Conservation (phyloP, 495 filamentous ascomycete species). For the Aspergillus taichungensis region DNA sequence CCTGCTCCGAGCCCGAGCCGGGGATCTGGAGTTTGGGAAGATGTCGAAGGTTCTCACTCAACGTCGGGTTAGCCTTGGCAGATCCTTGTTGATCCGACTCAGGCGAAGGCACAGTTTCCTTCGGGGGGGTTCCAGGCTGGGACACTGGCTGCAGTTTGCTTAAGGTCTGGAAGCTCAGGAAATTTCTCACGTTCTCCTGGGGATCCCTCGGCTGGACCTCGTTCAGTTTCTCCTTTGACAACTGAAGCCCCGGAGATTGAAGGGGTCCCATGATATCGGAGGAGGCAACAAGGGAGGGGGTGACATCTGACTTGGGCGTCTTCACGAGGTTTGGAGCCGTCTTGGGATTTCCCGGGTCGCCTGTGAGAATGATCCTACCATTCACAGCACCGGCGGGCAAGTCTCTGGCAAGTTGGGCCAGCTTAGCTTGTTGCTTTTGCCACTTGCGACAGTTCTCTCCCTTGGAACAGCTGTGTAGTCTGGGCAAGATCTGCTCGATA, state of each 20-base stretch:
- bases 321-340: conserved; percentile 41
- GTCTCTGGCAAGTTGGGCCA: conserved; percentile 14
- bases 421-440: conserved; percentile 52
- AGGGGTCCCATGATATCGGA: conserved; percentile 70
- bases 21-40: conserved; percentile 53
- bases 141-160: conserved; percentile 27
- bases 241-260: conserved; percentile 49
- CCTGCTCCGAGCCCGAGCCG: not conserved
- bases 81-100: conserved; percentile 28
- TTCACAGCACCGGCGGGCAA: conserved; percentile 9
- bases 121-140: conserved; percentile 33
- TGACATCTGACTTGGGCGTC: conserved; percentile 26
- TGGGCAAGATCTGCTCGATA: conserved; percentile 82
- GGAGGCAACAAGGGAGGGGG: conserved; percentile 77
- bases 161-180: conserved; percentile 69
- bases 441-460: conserved; percentile 82
- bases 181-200: conserved; percentile 84
- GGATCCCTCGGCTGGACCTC: conserved; percentile 64
- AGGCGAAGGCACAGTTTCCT: conserved; percentile 41
- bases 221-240: conserved; percentile 63
- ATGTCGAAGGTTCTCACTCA: conserved; percentile 35
- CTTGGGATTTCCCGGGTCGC: conserved; percentile 61
- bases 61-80: conserved; percentile 19
- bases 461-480: conserved; percentile 78
- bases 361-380: conserved; percentile 33